Conservation (phyloP, 179 eudicot genomes). For the Drosera spatulata region DNA sequence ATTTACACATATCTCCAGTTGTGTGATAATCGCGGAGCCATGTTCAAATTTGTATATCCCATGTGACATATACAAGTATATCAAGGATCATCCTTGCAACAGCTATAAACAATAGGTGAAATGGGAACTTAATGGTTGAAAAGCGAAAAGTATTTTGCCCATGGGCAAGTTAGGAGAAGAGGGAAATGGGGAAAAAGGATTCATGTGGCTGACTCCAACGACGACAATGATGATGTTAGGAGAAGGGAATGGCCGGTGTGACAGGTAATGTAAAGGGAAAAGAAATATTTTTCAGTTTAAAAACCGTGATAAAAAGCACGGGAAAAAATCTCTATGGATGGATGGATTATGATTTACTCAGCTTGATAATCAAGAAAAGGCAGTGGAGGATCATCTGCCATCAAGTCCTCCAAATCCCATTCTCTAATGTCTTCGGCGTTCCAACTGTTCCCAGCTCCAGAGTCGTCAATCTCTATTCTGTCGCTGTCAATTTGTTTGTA, state of each 20-base stretch:
- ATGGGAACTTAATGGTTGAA: too few species aligned
- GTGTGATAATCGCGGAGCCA: background rate
- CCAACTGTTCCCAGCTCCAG: slow-evolving; percentile 28
- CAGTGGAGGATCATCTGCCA: slow-evolving; percentile 55
- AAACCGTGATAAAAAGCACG: background rate
- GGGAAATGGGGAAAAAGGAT: too few species aligned
- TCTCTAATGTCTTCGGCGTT: slow-evolving; percentile 54
- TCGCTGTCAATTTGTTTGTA: slow-evolving; percentile 14
- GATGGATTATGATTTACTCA: slow-evolving; percentile 14
- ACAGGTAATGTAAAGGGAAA: background rate
- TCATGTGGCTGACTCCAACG: too few species aligned
- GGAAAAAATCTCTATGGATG: background rate
- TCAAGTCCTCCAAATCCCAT: slow-evolving; percentile 76
- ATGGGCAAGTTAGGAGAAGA: too few species aligned
- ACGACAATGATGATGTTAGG: too few species aligned
- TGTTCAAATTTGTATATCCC: background rate
- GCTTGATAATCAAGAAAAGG: slow-evolving; percentile 55
- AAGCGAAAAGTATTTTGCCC: too few species aligned
- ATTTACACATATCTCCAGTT: background rate
- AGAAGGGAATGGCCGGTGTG: too few species aligned
- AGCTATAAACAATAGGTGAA: too few species aligned
- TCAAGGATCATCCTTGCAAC: background rate
- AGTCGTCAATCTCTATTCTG: slow-evolving; percentile 1
- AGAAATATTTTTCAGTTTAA: background rate
- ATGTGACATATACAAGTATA: background rate